Percentiles rank a stretch among this genome's conserved stretches.
Conservation (phyloP, 2,329 filamentous ascomycete species). For the Pseudonectria buxi region DNA sequence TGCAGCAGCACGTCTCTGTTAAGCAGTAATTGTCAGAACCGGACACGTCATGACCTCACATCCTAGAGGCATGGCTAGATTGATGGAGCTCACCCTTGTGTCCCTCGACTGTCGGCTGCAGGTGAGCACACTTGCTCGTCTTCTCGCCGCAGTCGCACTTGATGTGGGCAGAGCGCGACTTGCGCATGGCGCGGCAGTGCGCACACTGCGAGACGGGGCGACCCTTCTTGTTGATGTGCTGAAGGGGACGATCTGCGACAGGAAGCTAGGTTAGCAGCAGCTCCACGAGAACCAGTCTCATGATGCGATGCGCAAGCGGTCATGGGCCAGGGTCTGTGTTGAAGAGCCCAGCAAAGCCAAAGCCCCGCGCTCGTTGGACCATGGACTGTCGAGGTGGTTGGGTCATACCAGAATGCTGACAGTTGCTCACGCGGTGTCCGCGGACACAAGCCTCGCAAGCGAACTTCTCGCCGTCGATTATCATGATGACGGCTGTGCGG, state of each 20-base stretch:
- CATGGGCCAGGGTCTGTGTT: neutral
- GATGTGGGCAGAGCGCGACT: constrained; percentile 88
- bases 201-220: constrained; percentile 95
- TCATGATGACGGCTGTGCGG: constrained; percentile 45
- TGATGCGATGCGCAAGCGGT: neutral
- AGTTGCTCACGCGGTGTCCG: constrained; percentile 97
- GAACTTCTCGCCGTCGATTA: constrained; percentile 94
- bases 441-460: constrained; percentile 97
- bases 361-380: constrained; percentile 2
- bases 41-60: constrained; percentile 3
- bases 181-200: constrained; percentile 93
- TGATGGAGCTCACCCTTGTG: constrained; percentile 47
- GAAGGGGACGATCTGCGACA: constrained; percentile 71
- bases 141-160: constrained; percentile 98
- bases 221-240: constrained; percentile 96
- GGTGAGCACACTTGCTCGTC: constrained; percentile 61
- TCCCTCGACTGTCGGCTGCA: constrained; percentile 50
- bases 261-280: constrained; percentile 17
- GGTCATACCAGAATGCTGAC: constrained; percentile 76
- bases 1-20: constrained; percentile 62
- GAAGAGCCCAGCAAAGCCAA: neutral
- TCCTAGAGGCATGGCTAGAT: constrained; percentile 4
- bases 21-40: constrained; percentile 11
- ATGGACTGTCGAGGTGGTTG: constrained; percentile 33
- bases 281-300: neutral